Evolutionary conservation across 2,329 filamentous ascomycete genomes (phyloP).

Genomic region (Ceratocystis eucalypticola): DNA sequence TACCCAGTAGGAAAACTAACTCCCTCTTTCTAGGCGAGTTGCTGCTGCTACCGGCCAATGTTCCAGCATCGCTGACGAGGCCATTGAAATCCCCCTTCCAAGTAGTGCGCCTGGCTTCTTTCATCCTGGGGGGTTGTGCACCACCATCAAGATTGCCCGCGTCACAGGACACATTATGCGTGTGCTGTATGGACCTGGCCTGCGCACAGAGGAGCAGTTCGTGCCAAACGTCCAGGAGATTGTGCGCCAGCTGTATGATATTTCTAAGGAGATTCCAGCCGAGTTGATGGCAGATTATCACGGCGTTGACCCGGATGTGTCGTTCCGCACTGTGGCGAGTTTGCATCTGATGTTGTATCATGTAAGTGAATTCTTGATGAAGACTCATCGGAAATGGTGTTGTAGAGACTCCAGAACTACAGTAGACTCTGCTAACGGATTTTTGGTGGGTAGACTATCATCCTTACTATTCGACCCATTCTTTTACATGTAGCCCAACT

Average conservation of each 20-base stretch:
- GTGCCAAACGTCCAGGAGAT: conserved; percentile 26
- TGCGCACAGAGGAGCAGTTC: conserved; percentile 25
- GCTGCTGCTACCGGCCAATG: conserved; percentile 19
- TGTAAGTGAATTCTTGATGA: conserved; percentile 17
- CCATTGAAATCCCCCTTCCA: conserved; percentile 18
- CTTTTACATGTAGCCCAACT: conserved; percentile 25
- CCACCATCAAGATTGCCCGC: conserved; percentile 24
- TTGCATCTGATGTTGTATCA: conserved; percentile 27
- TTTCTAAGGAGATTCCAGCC: conserved; percentile 21
- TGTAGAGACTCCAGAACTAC: neutral
- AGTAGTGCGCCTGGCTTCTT: conserved; percentile 24
- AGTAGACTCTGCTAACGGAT: neutral
- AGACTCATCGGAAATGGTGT: no score
- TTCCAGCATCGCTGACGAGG: conserved; percentile 16
- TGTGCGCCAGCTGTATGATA: conserved; percentile 22
- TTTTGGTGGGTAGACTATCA: conserved; percentile 22
- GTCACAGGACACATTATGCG: conserved; percentile 23
- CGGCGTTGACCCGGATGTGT: conserved; percentile 22
- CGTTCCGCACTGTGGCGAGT: conserved; percentile 25
- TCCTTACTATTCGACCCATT: conserved; percentile 25
- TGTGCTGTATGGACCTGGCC: conserved; percentile 26
- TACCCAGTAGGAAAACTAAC: conserved; percentile 1
- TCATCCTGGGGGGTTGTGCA: conserved; percentile 24
- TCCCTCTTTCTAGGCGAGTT: conserved; percentile 7
- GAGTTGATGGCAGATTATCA: conserved; percentile 22